Evolutionary conservation across 2,329 filamentous ascomycete genomes (phyloP).

Genomic region (Xylariales sp.): DNA sequence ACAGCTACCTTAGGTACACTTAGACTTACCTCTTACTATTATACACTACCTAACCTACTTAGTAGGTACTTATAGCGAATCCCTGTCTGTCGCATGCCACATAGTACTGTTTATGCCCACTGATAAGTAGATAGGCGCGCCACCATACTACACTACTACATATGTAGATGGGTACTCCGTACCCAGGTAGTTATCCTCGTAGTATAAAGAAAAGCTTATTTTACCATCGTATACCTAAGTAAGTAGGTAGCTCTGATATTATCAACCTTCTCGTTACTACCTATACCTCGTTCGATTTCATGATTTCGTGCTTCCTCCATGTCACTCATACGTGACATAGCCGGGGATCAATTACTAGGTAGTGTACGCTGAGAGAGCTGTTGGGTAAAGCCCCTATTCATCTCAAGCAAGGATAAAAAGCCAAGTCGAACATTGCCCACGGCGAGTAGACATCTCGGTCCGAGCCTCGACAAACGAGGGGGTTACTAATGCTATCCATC

Average conservation of each 20-base stretch:
- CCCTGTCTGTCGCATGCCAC: not conserved
- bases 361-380: no score
- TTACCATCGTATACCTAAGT: not conserved
- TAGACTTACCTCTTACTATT: no score
- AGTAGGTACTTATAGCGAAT: not conserved
- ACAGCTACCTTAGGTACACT: no score
- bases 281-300: not conserved
- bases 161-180: no score
- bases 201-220: not conserved
- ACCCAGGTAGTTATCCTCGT: no score
- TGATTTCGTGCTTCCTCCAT: not conserved
- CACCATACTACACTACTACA: not conserved
- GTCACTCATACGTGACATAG: no score
- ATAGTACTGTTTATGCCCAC: no score
- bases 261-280: not conserved
- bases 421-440: not conserved
- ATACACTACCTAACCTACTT: no score
- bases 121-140: not conserved
- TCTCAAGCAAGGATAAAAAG: not conserved
- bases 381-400: not conserved
- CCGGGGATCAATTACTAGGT: not conserved
- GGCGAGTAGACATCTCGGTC: constrained; percentile 7
- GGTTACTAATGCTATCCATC: not conserved
- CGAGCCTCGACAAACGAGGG: constrained; percentile 2
- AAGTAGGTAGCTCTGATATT: not conserved